A percentile compares a stretch with the other conserved stretches of the same genome.
These are phyloP conservation scores for Danielozyma ontarioensis DNA, from an alignment of 805 yeast genomes.

Conservation along the genomic window DNA sequence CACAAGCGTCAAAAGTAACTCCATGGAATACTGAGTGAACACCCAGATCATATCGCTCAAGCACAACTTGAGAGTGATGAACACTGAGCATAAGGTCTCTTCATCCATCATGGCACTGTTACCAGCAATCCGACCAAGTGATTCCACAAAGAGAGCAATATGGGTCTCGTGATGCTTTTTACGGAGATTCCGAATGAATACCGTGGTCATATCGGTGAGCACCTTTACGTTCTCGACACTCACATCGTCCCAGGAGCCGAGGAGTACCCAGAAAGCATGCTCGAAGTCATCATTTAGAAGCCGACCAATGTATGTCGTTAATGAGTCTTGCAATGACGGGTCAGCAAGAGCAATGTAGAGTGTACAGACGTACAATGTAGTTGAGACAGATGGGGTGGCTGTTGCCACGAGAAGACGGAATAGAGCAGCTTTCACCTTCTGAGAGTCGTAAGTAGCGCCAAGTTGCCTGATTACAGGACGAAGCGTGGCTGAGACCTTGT, in stretches of 20 bases:
- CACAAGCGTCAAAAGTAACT: constrained; percentile 42
- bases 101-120: constrained; percentile 4
- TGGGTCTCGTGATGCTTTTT: constrained; percentile 7
- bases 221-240: constrained; percentile 6
- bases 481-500: no score
- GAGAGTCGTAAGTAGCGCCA: constrained; percentile 1
- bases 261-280: constrained; percentile 7
- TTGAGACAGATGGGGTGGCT: constrained; percentile 5
- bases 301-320: constrained; percentile 4
- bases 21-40: constrained; percentile 63
- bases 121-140: constrained; percentile 16
- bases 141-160: constrained; percentile 18
- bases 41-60: constrained; percentile 51
- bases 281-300: constrained; percentile 7
- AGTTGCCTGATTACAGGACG: constrained; percentile 2
- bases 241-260: constrained; percentile 12
- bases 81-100: constrained; percentile 6
- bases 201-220: constrained; percentile 15
- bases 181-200: constrained; percentile 9
- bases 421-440: constrained; percentile 14
- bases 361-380: constrained; percentile 10
- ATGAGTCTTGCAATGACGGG: constrained; percentile 6
- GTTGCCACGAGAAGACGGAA: constrained; percentile 21
- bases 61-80: constrained; percentile 29
- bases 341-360: constrained; percentile 9